Percentiles rank a stretch among this genome's conserved stretches.
phyloP scores from a whole-genome alignment of 2,329 filamentous ascomycete species.

The Hortaea sp. region DNA sequence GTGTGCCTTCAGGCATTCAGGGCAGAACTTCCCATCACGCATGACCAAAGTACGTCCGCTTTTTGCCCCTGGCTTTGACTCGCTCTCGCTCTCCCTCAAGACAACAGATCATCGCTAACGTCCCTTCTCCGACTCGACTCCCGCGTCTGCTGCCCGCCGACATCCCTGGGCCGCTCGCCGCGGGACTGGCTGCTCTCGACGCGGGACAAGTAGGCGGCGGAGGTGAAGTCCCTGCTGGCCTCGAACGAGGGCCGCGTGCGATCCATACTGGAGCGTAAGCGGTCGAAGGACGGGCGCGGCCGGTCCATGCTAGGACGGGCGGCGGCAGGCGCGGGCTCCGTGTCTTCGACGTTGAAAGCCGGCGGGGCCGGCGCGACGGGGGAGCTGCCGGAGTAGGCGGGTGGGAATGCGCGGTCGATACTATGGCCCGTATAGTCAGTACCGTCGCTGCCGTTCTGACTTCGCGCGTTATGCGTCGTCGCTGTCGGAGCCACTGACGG shows the following conservation, averaged over 20 bases:
- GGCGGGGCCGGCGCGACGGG: conserved; percentile 11
- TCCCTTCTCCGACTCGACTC: conserved; percentile 5
- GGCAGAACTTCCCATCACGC: no score
- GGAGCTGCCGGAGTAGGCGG: conserved; percentile 8
- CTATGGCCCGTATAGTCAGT: conserved; percentile 66
- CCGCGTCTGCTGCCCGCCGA: background rate
- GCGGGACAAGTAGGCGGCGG: conserved; percentile 71
- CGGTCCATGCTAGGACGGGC: conserved; percentile 53
- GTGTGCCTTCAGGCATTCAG: no score
- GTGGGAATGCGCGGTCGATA: conserved; percentile 30
- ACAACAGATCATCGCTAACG: conserved; percentile 8
- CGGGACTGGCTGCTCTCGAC: conserved; percentile 49
- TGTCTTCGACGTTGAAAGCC: conserved; percentile 13
- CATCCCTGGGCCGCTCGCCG: background rate
- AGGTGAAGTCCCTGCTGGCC: conserved; percentile 81
- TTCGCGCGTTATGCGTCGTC: conserved; percentile 68
- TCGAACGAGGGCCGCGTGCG: conserved; percentile 75
- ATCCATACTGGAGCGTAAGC: conserved; percentile 79
- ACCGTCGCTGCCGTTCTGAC: conserved; percentile 86
- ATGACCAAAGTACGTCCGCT: no score
- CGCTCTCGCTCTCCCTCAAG: background rate
- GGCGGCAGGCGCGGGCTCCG: conserved; percentile 2
- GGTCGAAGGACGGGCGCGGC: conserved; percentile 75
- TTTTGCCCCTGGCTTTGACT: no score
- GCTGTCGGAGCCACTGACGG: conserved; percentile 72